A percentile compares a stretch with the other conserved stretches of the same genome.
Conservation (phyloP, 768 basidiomycete species). For the Lactarius hengduanensis region DNA sequence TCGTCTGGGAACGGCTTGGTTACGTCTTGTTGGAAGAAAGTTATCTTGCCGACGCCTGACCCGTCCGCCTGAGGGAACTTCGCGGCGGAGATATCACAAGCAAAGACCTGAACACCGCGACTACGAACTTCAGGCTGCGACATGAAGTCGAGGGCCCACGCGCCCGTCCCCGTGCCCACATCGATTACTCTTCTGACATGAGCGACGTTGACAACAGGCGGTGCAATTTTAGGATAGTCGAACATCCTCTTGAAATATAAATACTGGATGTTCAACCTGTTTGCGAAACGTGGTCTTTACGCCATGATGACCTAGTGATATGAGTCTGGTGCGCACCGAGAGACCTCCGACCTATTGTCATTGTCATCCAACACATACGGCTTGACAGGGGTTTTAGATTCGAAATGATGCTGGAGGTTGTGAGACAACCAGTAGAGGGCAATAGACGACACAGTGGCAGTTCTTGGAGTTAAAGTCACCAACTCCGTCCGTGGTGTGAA, state of each 20-base stretch:
- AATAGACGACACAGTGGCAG: not conserved
- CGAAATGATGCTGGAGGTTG: not conserved
- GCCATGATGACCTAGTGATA: too few relatives aligned
- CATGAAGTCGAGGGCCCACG: conserved; percentile 10
- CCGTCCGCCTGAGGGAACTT: not conserved
- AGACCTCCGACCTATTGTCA: not conserved
- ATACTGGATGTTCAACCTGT: too few relatives aligned
- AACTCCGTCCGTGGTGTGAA: too few relatives aligned
- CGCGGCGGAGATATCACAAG: conserved; percentile 8
- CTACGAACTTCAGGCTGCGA: conserved; percentile 1
- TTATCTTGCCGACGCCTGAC: not conserved
- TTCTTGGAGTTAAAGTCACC: too few relatives aligned
- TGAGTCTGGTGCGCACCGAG: not conserved
- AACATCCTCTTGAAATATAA: too few relatives aligned
- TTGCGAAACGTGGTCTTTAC: too few relatives aligned
- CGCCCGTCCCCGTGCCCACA: conserved; percentile 6
- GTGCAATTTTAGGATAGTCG: not conserved
- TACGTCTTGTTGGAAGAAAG: conserved; percentile 10
- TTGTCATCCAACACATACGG: not conserved
- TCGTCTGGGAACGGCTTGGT: conserved; percentile 9
- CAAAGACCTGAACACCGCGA: conserved; percentile 15
- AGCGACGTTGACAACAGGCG: conserved; percentile 1
- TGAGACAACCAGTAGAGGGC: not conserved
- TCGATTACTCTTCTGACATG: conserved; percentile 10
- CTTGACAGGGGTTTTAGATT: not conserved